phyloP scores from a whole-genome alignment of 345 rosid species.

The Acer campestre region DNA sequence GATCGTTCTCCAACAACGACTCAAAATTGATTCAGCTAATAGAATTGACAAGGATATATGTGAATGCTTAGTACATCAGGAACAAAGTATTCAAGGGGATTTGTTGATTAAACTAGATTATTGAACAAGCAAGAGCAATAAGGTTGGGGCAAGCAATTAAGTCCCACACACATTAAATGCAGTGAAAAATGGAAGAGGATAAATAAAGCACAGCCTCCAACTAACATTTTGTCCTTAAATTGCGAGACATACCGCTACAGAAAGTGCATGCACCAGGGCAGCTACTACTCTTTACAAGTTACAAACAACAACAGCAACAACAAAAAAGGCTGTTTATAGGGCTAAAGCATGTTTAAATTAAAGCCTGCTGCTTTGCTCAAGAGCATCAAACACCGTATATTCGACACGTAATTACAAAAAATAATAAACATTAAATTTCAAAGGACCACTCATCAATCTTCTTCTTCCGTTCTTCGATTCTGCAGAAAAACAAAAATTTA shows the following conservation, averaged over 20 bases:
- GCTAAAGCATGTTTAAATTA: slow-evolving; percentile 16
- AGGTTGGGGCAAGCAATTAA: no score
- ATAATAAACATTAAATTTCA: neutral
- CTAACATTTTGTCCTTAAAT: slow-evolving; percentile 1
- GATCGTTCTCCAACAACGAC: no score
- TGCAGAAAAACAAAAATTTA: neutral
- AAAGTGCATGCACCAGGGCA: neutral
- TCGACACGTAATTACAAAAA: slow-evolving; percentile 1
- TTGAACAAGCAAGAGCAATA: no score
- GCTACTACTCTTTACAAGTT: neutral
- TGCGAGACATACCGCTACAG: neutral
- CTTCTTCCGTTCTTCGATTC: slow-evolving; percentile 9
- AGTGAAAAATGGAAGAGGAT: neutral
- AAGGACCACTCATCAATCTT: slow-evolving; percentile 11
- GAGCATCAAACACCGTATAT: neutral
- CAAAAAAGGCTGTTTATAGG: neutral
- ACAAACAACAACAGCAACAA: neutral
- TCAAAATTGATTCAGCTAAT: no score
- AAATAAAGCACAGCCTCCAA: neutral
- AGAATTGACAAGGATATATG: no score
- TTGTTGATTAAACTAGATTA: no score
- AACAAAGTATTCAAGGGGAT: no score
- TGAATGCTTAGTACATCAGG: no score
- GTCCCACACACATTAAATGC: neutral
- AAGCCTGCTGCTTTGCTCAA: slow-evolving; percentile 17